Evolutionary conservation across 2,329 filamentous ascomycete genomes (phyloP), one percentile per base, ranked within the genome.

Genomic region (Bimuria novae-zelandiae): DNA sequence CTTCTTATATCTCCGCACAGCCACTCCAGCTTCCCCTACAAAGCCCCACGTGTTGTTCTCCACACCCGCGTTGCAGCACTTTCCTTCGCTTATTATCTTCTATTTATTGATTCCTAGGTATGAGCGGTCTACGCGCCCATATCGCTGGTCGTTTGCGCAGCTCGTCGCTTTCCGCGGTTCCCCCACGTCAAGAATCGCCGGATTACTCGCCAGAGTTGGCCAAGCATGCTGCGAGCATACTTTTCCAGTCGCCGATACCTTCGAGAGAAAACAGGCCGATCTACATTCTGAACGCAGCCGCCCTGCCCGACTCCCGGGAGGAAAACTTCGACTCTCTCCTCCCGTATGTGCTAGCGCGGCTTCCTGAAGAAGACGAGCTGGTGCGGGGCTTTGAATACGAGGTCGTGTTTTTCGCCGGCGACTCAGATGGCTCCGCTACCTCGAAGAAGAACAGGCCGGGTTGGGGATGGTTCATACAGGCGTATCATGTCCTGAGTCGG

Each of bases 391-490:
- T 76, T 17, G 80, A 82, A 51, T 84, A 84, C 59, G 81, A 83
- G 62, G 76, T 84, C 40, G 72, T 84, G 50, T 82, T 84, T 69
- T 83, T 84, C 61, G 81, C 81, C 4, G 81, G 81, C n/a, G 80
- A 80, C 8, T 76, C 76, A 32, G 74, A 75, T 41, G 78, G 76
- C 42, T 75, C 73, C 41, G 73, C 70, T 12, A 77, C 76, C 8
- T 67, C 70, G 36, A 81, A 77, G 67, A 82, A 79, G 67, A 74
- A 73, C 45, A 63, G 76, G 39, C 81, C 82, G 1, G 78, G 79
- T 22, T 81, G 79, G 75, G 79, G 79, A 33, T 84, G 82, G 82
- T 82, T 82, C 57, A 68, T 84, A 45, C 81, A 83, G 60, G 81
- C 81, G 14, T 84, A 84, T 67, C 79, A 83, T 62, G 75, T 83